Evolutionary conservation across 306 rosid species (phyloP).

Genomic region (Begonia fuchsioides): DNA sequence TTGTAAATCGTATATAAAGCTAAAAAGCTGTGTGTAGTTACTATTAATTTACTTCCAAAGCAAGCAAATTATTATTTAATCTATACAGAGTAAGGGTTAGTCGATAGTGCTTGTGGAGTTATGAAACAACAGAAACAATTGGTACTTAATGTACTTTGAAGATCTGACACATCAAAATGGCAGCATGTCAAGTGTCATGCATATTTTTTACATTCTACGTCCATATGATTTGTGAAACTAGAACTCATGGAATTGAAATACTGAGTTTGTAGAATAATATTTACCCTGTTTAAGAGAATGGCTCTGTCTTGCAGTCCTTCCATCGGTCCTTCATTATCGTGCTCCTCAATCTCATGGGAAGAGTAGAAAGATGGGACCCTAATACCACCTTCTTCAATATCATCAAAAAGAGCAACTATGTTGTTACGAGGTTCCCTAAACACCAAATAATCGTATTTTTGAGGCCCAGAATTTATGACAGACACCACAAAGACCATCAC

Average conservation of each 20-base stretch:
- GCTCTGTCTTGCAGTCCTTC: conserved; percentile 93
- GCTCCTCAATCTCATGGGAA: conserved; percentile 87
- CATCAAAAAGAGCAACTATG: conserved; percentile 40
- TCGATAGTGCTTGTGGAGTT: too few species aligned
- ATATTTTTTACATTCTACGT: neutral
- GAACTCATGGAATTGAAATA: neutral
- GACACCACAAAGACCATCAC: neutral
- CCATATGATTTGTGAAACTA: neutral
- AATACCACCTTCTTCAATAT: conserved; percentile 54
- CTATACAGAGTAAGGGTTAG: too few species aligned
- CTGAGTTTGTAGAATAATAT: conserved; percentile 4
- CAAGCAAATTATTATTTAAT: too few species aligned
- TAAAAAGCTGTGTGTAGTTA: too few species aligned
- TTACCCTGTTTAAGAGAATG: conserved; percentile 76
- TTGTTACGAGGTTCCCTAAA: conserved; percentile 31
- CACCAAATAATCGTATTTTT: conserved; percentile 4
- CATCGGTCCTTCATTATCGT: conserved; percentile 65
- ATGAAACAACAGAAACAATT: neutral
- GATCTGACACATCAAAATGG: too few species aligned
- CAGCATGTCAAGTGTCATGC: neutral
- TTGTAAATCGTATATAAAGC: too few species aligned
- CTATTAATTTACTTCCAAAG: too few species aligned
- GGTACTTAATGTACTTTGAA: neutral
- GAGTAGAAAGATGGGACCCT: conserved; percentile 38
- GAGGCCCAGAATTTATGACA: neutral